These are phyloP conservation scores for Fusarium protoensiforme DNA, from an alignment of 2,329 filamentous ascomycete genomes.

Conservation along the genomic window DNA sequence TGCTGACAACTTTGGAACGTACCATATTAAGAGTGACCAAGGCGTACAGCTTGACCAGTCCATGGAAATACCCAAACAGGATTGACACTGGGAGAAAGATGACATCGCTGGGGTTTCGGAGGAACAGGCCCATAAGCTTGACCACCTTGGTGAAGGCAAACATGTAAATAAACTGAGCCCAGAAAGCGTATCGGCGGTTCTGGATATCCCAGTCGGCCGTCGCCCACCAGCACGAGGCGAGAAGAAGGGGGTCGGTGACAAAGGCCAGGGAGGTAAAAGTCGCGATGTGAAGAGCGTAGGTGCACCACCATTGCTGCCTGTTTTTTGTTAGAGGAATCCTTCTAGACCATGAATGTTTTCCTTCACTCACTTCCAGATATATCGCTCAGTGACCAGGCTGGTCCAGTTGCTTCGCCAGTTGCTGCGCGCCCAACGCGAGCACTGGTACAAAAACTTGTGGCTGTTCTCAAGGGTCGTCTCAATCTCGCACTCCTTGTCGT, in stretches of 20 bases:
- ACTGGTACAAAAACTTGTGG: slow-evolving; percentile 90
- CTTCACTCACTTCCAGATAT: slow-evolving; percentile 84
- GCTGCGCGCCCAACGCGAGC: slow-evolving; percentile 93
- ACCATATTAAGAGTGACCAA: slow-evolving; percentile 86
- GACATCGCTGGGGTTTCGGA: slow-evolving; percentile 84
- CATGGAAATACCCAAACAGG: slow-evolving; percentile 92
- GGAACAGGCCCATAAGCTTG: slow-evolving; percentile 88
- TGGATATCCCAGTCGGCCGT: slow-evolving; percentile 69
- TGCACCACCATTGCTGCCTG: slow-evolving; percentile 92
- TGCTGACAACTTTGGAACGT: slow-evolving; percentile 53
- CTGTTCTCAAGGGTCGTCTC: slow-evolving; percentile 94
- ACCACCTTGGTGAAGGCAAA: slow-evolving; percentile 87
- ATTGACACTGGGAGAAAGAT: slow-evolving; percentile 86
- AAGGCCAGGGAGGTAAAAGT: slow-evolving; percentile 92
- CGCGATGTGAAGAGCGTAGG: slow-evolving; percentile 91
- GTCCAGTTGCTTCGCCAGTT: slow-evolving; percentile 98
- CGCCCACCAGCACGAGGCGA: slow-evolving; percentile 76
- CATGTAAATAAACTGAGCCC: slow-evolving; percentile 77
- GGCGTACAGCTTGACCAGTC: slow-evolving; percentile 91
- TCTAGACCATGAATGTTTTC: not conserved
- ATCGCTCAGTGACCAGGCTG: slow-evolving; percentile 83
- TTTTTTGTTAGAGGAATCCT: slow-evolving; percentile 33
- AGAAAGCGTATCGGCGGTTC: slow-evolving; percentile 66
- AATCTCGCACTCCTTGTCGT: slow-evolving; percentile 89
- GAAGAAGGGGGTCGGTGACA: slow-evolving; percentile 77